Base-by-base conservation (phyloP, 176 grass and related monocot genomes). In the Microstegium vimineum region DNA sequence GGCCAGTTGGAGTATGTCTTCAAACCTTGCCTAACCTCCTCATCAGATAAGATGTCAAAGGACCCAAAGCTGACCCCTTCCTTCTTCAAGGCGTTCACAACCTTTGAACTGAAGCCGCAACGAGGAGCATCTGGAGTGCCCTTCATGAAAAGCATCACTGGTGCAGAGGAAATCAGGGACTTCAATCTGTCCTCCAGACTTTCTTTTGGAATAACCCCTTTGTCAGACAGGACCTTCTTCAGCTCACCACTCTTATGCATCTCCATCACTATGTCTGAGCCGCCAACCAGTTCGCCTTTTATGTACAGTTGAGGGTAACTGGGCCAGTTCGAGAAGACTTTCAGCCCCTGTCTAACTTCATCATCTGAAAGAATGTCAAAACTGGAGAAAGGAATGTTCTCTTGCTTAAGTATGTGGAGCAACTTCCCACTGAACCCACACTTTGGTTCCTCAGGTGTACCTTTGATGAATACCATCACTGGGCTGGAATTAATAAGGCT, bases 261-360 rank as follows among this genome's bases (percentile, higher is more conserved):
- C 87, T 99, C 93, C 87, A 95, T 80, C 40, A 86, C 85, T 23
- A 95, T 87, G 73, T 99, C 97, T 0, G 97, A 99, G 51, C 97
- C 97, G 33, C 97, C 97, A 88, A 99, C 87, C 33, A 99, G 78
- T 74, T 99, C 97, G 64, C 97, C 91, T 31, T 88, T 91, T 82
- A 99, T 85, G 74, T 99, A 99, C 25, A 99, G 77, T 68, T 99
- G 97, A 69, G 97, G 97, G 89, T 92, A 99, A 66, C 97, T 99
- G 47, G 97, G 87, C 97, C 97, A 99, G 76, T 89, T 92, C 38
- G 97, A 99, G 65, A 92, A 23, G 56, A 90, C 69, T 84, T 97
- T 97, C 3, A 97, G 86, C 11, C 95, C 95, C 72, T 93, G 92
- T 57, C 95, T 85, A 66, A 97, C 88, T 77, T 88, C 84, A 51